These are phyloP conservation scores for Echria macrotheca DNA, from an alignment of 495 filamentous ascomycete genomes.

Conservation along the genomic window DNA sequence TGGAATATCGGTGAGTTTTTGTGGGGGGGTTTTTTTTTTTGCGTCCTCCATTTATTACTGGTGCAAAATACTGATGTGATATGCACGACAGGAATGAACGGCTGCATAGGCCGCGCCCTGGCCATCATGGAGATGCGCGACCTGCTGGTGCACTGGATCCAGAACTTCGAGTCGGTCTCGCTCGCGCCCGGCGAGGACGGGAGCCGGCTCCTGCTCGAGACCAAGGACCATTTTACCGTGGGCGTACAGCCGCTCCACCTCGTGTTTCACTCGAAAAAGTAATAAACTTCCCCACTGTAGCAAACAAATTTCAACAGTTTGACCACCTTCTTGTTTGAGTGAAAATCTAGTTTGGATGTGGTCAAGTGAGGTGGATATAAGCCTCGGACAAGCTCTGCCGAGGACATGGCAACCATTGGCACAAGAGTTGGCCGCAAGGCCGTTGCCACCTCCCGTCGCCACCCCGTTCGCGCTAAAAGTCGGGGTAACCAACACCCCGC, in stretches of 20 bases:
- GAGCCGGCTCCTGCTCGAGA: not conserved
- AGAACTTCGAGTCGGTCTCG: not conserved
- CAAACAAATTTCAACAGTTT: too few relatives aligned
- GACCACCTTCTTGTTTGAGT: too few relatives aligned
- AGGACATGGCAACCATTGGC: too few relatives aligned
- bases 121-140: slow-evolving; percentile 4
- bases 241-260: not conserved
- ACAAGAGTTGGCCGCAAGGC: too few relatives aligned
- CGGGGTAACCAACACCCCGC: too few relatives aligned
- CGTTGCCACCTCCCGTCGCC: too few relatives aligned
- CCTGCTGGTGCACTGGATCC: slow-evolving; percentile 1
- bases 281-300: too few relatives aligned
- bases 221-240: slow-evolving; percentile 5
- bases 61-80: not conserved
- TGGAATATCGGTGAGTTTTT: slow-evolving; percentile 14
- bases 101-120: slow-evolving; percentile 3
- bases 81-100: not conserved
- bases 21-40: too few relatives aligned
- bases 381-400: too few relatives aligned
- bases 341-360: too few relatives aligned
- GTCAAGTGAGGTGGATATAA: too few relatives aligned
- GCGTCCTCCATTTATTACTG: not conserved
- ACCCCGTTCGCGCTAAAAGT: too few relatives aligned
- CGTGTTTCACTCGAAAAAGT: not conserved
- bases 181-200: slow-evolving; percentile 3